Evolutionary conservation across 2,329 filamentous ascomycete species (phyloP).

Genomic region (Fusarium floridanum): DNA sequence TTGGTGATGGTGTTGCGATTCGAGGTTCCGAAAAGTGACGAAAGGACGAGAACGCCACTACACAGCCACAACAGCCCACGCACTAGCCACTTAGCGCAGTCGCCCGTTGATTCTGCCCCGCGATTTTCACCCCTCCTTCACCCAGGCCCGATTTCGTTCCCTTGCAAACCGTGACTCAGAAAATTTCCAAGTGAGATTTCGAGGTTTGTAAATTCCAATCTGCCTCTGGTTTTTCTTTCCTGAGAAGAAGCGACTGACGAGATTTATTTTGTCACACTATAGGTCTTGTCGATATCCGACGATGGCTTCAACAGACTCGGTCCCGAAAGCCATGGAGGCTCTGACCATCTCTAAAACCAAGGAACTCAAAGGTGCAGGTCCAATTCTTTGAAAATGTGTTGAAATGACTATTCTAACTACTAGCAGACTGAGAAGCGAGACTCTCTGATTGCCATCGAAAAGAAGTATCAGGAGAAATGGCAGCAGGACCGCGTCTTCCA

Average conservation of each 20-base stretch:
- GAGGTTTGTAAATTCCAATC: conserved; percentile 32
- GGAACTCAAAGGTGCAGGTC: conserved; percentile 69
- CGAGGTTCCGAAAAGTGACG: conserved; percentile 31
- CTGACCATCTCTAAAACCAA: conserved; percentile 70
- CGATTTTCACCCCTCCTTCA: conserved; percentile 54
- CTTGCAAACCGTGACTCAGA: conserved; percentile 50
- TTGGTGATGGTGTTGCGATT: conserved; percentile 15
- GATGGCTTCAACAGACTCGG: conserved; percentile 59
- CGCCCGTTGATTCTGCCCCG: conserved; percentile 48
- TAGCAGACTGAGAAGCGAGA: conserved; percentile 87
- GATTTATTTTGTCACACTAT: neutral
- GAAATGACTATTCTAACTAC: conserved; percentile 31
- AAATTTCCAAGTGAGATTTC: conserved; percentile 43
- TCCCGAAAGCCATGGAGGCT: conserved; percentile 64
- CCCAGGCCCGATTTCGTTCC: conserved; percentile 34
- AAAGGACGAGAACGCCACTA: conserved; percentile 32
- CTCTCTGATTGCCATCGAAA: conserved; percentile 83
- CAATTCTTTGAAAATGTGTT: conserved; percentile 7
- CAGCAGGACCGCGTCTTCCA: conserved; percentile 75
- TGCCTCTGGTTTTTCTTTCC: neutral
- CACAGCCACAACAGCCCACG: conserved; percentile 37
- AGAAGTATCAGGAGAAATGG: conserved; percentile 86
- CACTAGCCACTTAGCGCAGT: conserved; percentile 37
- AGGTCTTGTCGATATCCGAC: conserved; percentile 48
- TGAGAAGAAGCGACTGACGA: conserved; percentile 15